phyloP scores from a whole-genome alignment of 176 grass and related monocot genomes.

The Alopecurus myosuroides region DNA sequence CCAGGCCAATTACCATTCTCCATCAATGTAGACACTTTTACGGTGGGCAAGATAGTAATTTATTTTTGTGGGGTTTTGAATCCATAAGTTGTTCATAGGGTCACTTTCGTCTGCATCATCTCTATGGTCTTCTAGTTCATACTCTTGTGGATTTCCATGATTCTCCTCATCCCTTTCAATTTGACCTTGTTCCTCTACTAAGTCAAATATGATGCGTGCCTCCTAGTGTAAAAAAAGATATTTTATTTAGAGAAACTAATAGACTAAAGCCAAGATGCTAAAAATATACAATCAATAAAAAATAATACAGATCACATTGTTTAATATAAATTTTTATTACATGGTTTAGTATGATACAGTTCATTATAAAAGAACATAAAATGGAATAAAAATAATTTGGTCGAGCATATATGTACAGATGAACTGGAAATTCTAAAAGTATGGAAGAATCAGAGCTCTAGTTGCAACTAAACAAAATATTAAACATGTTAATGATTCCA shows the following conservation, averaged over 20 bases:
- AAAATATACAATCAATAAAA: background rate
- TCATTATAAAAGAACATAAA: too few relatives aligned
- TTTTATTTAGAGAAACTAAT: background rate
- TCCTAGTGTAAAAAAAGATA: background rate
- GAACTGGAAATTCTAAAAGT: background rate
- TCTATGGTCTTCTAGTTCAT: background rate
- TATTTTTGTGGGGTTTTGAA: background rate
- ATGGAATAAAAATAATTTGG: background rate
- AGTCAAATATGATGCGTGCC: background rate
- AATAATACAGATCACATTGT: background rate
- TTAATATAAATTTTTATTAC: background rate
- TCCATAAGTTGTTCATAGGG: background rate
- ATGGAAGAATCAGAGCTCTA: background rate
- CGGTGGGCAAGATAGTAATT: constrained; percentile 3
- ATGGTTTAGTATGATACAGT: background rate
- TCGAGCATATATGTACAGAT: background rate
- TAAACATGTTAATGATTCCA: background rate
- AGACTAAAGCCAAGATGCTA: background rate
- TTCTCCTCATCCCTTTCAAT: background rate
- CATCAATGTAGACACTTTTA: constrained; percentile 33
- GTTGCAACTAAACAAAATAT: background rate
- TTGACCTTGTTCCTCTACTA: background rate
- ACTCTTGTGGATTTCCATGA: background rate
- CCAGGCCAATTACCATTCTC: constrained; percentile 74
- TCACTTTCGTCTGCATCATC: background rate